Evolutionary conservation across 2,329 filamentous ascomycete species (phyloP).

Genomic region (Acrocalymma vagum): DNA sequence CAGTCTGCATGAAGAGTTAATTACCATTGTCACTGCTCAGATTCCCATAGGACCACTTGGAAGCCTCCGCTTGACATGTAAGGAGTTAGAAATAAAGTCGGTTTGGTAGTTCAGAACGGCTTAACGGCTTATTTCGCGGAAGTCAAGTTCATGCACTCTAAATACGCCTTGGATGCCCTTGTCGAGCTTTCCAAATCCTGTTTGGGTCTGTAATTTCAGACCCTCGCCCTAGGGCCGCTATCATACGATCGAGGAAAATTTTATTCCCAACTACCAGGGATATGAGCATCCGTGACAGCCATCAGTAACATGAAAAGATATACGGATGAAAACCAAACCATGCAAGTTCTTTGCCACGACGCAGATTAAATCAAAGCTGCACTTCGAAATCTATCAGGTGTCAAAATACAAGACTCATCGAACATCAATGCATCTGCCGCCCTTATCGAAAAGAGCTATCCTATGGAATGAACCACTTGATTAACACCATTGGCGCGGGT

Average conservation of each 20-base stretch:
- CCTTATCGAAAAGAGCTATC: not conserved
- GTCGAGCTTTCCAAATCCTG: slow-evolving; percentile 9
- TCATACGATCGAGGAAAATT: slow-evolving; percentile 8
- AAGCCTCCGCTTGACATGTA: slow-evolving; percentile 12
- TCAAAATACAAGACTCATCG: slow-evolving; percentile 4
- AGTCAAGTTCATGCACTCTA: slow-evolving; percentile 10
- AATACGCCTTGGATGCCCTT: slow-evolving; percentile 9
- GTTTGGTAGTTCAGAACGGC: slow-evolving; percentile 6
- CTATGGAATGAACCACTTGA: slow-evolving; percentile 4
- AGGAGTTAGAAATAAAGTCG: slow-evolving; percentile 10
- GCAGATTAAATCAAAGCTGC: slow-evolving; percentile 5
- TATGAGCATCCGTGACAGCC: not conserved
- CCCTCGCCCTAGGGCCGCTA: slow-evolving; percentile 6
- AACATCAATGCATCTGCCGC: not conserved
- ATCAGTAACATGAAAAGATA: slow-evolving; percentile 3
- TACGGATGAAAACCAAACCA: slow-evolving; percentile 6
- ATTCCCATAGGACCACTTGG: too few relatives aligned
- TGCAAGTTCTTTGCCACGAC: slow-evolving; percentile 8
- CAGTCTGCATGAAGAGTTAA: too few relatives aligned
- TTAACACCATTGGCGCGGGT: slow-evolving; percentile 3
- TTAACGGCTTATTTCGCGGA: slow-evolving; percentile 8
- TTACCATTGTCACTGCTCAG: too few relatives aligned
- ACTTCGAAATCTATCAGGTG: slow-evolving; percentile 1
- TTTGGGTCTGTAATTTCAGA: slow-evolving; percentile 4
- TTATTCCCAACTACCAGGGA: not conserved